Conservation (phyloP, 2,329 filamentous ascomycete genomes). For the Helminthosporium solani region DNA sequence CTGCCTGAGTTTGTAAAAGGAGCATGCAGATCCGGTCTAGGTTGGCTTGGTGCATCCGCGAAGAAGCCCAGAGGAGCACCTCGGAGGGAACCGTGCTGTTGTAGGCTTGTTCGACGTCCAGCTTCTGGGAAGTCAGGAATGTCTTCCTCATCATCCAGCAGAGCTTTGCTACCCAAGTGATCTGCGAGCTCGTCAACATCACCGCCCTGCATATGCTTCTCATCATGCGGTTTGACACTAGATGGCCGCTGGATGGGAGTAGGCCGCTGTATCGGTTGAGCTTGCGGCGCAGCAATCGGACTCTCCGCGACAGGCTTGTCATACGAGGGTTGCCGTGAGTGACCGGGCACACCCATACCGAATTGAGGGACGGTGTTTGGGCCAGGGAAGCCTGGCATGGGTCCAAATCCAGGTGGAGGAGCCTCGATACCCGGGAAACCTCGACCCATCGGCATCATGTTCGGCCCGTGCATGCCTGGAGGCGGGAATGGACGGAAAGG, state of each 20-base stretch:
- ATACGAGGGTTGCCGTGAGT: slow-evolving; percentile 74
- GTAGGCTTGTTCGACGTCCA: slow-evolving; percentile 43
- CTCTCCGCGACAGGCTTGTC: slow-evolving; percentile 61
- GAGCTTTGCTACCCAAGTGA: slow-evolving; percentile 85
- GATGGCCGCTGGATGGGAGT: slow-evolving; percentile 85
- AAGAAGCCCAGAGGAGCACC: slow-evolving; percentile 40
- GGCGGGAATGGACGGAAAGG: slow-evolving; percentile 57
- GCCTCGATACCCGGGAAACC: slow-evolving; percentile 54
- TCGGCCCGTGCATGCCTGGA: slow-evolving; percentile 61
- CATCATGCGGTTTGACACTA: slow-evolving; percentile 62
- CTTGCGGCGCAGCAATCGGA: slow-evolving; percentile 49
- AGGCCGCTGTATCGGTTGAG: slow-evolving; percentile 77
- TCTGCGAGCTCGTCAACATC: slow-evolving; percentile 72
- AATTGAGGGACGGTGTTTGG: slow-evolving; percentile 41
- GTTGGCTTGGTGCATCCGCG: slow-evolving; percentile 32
- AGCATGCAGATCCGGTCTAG: slow-evolving; percentile 35
- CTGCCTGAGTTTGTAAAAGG: slow-evolving; percentile 32
- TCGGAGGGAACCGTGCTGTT: slow-evolving; percentile 32
- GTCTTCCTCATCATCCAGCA: slow-evolving; percentile 63
- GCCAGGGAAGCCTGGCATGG: slow-evolving; percentile 41
- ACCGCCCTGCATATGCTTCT: slow-evolving; percentile 42
- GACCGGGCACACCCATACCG: slow-evolving; percentile 52
- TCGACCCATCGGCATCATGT: slow-evolving; percentile 57
- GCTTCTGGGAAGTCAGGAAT: slow-evolving; percentile 64
- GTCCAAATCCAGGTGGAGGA: slow-evolving; percentile 51